Base-by-base conservation (phyloP, 2,329 filamentous ascomycete species). In the Colletotrichum costaricense region DNA sequence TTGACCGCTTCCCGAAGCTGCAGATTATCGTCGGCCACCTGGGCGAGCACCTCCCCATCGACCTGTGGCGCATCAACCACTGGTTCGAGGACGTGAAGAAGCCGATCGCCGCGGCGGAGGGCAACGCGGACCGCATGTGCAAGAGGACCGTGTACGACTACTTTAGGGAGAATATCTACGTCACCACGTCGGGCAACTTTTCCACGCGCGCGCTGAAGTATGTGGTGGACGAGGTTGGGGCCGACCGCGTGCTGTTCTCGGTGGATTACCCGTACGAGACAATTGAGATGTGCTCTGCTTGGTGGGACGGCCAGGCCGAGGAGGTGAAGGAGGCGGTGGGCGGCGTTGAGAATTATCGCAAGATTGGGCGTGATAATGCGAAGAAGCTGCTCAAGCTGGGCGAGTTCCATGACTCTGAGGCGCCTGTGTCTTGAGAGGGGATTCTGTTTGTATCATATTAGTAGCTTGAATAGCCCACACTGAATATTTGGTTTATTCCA, bases 11-110 rank as follows among this genome's bases (percentile, higher is more conserved):
- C 68, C 86, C 86, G 3, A 83, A 81, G 72, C 79, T 86, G 4
- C 82, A 87, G 74, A 73, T 88, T 33, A 82, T 88, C 60, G 80
- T 88, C 2, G 86, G 86, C 19, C 86, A 88, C 73, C 71, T 88
- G 33, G 86, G 86, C 60, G 86, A 88, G 79, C 85, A 86, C 42
- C 82, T 88, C 12, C 86, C 86, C 2, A 86, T 86, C 66, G 85
- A 88, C 62, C 79, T 87, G 74, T 86, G 84, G 84, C 82, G 86
- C 55, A 87, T 86, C 76, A 85, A 87, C 78, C 86, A 87, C 78
- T 89, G 88, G 87, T 87, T 90, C 67, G 88, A 90, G 70, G 87
- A 90, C 54, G 78, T 87, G 58, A 87, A 89, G 84, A 87, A 88
- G 80, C 85, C 84, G 0, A 82, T 88, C 1, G 86, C 84, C 4